These are phyloP conservation scores for Herpetospermum pedunculosum DNA, from an alignment of 306 rosid species.

Conservation along the genomic window DNA sequence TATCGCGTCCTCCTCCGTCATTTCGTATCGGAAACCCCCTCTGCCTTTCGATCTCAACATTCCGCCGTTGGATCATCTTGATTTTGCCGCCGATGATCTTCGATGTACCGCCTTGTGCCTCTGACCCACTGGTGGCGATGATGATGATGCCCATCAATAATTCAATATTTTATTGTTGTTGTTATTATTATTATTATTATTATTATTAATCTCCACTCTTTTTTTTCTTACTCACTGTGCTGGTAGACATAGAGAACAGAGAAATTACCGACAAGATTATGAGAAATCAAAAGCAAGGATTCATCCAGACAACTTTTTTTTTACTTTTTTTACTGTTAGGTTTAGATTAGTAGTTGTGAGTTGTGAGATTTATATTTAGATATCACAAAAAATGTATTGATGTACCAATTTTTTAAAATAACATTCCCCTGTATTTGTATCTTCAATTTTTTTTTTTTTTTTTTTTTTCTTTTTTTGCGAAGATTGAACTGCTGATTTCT, in stretches of 20 bases:
- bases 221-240: slow-evolving; percentile 12
- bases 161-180: slow-evolving; percentile 13
- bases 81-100: slow-evolving; percentile 29
- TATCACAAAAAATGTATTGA: too few species aligned
- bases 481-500: too few species aligned
- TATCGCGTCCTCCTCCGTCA: slow-evolving; percentile 23
- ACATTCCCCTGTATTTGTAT: too few species aligned
- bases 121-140: slow-evolving; percentile 24
- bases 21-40: slow-evolving; percentile 23
- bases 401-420: neutral
- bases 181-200: neutral
- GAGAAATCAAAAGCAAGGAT: slow-evolving; percentile 13
- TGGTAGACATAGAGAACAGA: slow-evolving; percentile 8
- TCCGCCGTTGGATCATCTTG: slow-evolving; percentile 47
- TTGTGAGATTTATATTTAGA: too few species aligned
- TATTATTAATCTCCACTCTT: neutral
- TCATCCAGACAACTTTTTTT: slow-evolving; percentile 9
- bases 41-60: slow-evolving; percentile 69
- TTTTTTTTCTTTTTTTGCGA: too few species aligned
- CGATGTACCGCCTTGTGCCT: slow-evolving; percentile 67
- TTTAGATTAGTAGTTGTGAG: too few species aligned
- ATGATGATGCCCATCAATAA: slow-evolving; percentile 28
- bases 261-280: slow-evolving; percentile 38
- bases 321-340: neutral
- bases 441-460: too few species aligned